Percentiles rank a stretch among this genome's conserved stretches.
phyloP scores from a whole-genome alignment of 495 filamentous ascomycete genomes.

The Aspergillus leporis region DNA sequence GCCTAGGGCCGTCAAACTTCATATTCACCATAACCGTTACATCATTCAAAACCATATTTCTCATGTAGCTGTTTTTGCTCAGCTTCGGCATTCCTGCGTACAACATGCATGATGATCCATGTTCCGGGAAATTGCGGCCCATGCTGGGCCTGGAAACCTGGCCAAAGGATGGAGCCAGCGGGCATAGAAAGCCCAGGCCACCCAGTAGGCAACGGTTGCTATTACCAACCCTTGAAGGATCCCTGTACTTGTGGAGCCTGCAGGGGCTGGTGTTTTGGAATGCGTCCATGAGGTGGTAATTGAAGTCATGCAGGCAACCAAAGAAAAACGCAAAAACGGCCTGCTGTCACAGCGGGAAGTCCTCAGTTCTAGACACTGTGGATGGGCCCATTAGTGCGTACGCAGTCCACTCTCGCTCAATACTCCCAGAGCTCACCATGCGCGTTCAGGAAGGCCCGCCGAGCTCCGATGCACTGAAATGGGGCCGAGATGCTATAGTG shows the following conservation, averaged over 20 bases:
- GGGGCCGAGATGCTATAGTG: no score
- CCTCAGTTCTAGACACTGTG: no score
- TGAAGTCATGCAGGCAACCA: no score
- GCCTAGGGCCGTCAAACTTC: not conserved
- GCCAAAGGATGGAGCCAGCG: slow-evolving; percentile 20
- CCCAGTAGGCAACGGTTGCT: slow-evolving; percentile 13
- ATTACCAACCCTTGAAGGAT: not conserved
- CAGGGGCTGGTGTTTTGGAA: not conserved
- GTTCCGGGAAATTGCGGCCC: slow-evolving; percentile 16
- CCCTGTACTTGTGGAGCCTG: no score
- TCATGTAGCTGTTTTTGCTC: slow-evolving; percentile 11
- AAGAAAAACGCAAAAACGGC: no score
- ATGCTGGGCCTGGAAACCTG: slow-evolving; percentile 17
- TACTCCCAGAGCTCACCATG: no score
- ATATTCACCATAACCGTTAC: not conserved
- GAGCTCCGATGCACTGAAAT: no score
- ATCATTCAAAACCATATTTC: not conserved
- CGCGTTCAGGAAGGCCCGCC: no score
- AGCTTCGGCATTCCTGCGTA: slow-evolving; percentile 13
- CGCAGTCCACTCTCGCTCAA: no score
- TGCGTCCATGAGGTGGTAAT: not conserved
- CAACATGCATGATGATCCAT: slow-evolving; percentile 17
- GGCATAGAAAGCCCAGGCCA: slow-evolving; percentile 20
- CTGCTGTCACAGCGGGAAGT: no score
- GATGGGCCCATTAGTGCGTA: no score